Conservation (phyloP, 495 filamentous ascomycete species). For the Letharia lupina region DNA sequence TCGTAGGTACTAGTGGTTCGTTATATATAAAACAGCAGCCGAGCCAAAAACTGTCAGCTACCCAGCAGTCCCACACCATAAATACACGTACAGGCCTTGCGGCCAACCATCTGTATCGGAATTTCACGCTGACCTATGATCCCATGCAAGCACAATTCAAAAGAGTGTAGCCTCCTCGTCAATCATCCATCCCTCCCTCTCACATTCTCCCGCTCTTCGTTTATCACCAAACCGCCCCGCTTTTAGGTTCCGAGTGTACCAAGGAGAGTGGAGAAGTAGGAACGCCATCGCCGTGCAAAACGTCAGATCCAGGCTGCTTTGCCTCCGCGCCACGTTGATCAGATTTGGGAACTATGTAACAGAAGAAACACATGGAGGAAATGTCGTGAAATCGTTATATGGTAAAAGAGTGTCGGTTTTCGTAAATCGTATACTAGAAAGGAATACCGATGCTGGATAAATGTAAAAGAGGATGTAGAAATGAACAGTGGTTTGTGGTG, state of each 20-base stretch:
- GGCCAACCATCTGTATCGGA: not conserved
- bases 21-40: too few species aligned
- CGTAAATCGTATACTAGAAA: not conserved
- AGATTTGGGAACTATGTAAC: constrained; percentile 6
- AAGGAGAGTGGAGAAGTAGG: not conserved
- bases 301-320: not conserved
- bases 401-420: not conserved
- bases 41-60: not conserved
- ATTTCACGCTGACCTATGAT: not conserved
- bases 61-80: not conserved
- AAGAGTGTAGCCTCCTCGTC: not conserved
- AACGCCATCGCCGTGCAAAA: constrained; percentile 5
- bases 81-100: constrained; percentile 1
- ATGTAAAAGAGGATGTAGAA: not conserved
- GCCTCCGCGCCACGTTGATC: not conserved
- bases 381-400: not conserved
- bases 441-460: not conserved
- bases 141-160: not conserved
- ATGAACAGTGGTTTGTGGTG: not conserved
- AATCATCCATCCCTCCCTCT: not conserved
- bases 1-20: too few species aligned
- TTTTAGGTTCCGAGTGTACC: not conserved
- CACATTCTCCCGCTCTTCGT: not conserved
- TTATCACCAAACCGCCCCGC: not conserved
- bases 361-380: constrained; percentile 2